Percentiles rank a stretch among this genome's conserved stretches.
Conservation (phyloP, 345 rosid species). For the Eutrema heterophyllum region DNA sequence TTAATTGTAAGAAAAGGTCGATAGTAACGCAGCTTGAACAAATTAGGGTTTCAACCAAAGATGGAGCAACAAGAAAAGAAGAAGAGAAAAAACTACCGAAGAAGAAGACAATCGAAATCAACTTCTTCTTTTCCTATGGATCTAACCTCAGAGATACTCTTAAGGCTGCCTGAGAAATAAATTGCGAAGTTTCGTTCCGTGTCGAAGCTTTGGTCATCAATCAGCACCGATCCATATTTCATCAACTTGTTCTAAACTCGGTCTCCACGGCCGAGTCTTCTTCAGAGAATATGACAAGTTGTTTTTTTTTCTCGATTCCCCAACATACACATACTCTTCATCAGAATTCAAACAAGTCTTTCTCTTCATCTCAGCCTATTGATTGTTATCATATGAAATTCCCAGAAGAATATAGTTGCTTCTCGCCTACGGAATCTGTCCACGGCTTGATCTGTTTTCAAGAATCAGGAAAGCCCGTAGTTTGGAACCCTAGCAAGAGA, state of each 20-base stretch:
- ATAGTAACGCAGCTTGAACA: not conserved
- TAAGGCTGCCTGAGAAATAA: not conserved
- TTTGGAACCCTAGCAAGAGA: too few relatives aligned
- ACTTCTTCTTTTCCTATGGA: not conserved
- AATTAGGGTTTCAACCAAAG: not conserved
- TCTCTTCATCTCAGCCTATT: too few relatives aligned
- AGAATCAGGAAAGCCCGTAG: too few relatives aligned
- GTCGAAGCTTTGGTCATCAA: not conserved
- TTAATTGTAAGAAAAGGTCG: too few relatives aligned
- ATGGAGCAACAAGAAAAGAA: not conserved
- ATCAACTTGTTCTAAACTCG: not conserved
- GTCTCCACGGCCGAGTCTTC: not conserved
- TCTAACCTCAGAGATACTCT: not conserved
- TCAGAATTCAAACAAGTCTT: too few relatives aligned
- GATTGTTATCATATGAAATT: too few relatives aligned
- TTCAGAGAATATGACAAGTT: too few relatives aligned
- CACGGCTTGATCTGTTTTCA: too few relatives aligned
- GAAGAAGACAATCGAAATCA: not conserved
- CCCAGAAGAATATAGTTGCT: too few relatives aligned
- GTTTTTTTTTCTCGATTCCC: too few relatives aligned
- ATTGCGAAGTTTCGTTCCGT: not conserved
- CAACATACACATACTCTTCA: too few relatives aligned
- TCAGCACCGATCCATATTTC: not conserved
- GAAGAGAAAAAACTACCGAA: not conserved
- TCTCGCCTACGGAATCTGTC: too few relatives aligned